Base-by-base conservation (phyloP, 2,329 filamentous ascomycete species). In the Fusarium hostae region DNA sequence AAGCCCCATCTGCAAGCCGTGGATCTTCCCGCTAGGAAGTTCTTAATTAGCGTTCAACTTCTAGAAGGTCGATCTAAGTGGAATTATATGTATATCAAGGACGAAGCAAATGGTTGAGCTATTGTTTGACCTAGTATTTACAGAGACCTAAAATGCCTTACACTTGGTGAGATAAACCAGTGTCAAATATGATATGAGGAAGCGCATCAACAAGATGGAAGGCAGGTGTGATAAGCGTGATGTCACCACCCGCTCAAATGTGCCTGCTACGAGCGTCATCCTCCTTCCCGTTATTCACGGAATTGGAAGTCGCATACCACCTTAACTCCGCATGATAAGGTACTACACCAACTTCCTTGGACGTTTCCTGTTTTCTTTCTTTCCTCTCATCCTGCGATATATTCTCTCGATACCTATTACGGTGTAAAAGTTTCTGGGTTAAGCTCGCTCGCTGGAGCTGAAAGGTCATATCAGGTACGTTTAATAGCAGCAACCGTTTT, bases 321-420 rank as follows among this genome's bases (percentile, higher is more conserved):
- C 66, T 66, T 70, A 70, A 70, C 59, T 70, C 66, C 66, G 66
- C 24, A 22, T 43, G 47, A 63, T 63, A 62, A 59, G 50, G 32
- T n/a, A 41, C 56, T 55, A 55, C 52, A 35, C 40, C 39, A 28
- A 52, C n/a, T 47, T 32, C n/a, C 18, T 59, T 26, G 54, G 48
- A 45, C 43, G 26, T 35, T 32, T 63, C 44, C 34, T 43, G 50
- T 10, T 47, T 60, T 37, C 40, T 35, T 28, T 43, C 44, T 39
- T 20, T 37, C 45, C 37, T 28, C 30, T 48, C 12, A 34, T 51
- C 44, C 44, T 57, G n/a, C 35, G 26, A 48, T 48, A 55, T 37
- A 9, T 64, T 39, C 9, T 18, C 45, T n/a, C 18, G 16, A 18
- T 26, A 20, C 32, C 22, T 37, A 37, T n/a, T 51, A 48, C 45